Evolutionary conservation across 352 stramenopile genomes (phyloP).

Genomic region (Phytopythium sindhum): DNA sequence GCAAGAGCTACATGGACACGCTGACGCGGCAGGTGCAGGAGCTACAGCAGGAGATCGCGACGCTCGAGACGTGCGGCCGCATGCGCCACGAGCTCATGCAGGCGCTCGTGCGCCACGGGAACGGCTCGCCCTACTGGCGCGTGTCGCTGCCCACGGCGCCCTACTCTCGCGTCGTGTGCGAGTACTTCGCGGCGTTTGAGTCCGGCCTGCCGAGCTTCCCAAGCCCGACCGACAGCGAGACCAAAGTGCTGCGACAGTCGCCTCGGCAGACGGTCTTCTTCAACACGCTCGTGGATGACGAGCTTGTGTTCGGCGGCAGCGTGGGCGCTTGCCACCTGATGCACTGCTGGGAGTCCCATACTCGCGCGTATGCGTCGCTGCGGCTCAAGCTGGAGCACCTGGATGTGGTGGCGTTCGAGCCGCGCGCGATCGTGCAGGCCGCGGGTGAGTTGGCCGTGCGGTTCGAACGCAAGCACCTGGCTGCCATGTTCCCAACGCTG

Average conservation of each 20-base stretch:
- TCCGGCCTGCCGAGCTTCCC: slow-evolving; percentile 39
- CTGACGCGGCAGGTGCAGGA: slow-evolving; percentile 30
- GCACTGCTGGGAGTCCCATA: slow-evolving; percentile 57
- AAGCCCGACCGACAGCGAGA: slow-evolving; percentile 14
- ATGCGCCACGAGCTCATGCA: slow-evolving; percentile 27
- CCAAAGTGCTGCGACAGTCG: slow-evolving; percentile 17
- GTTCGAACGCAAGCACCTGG: slow-evolving; percentile 46
- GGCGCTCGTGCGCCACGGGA: slow-evolving; percentile 16
- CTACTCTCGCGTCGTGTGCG: slow-evolving; percentile 29
- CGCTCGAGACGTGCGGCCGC: slow-evolving; percentile 24
- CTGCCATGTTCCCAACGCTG: slow-evolving; percentile 47
- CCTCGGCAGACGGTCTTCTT: slow-evolving; percentile 33
- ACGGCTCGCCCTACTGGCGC: slow-evolving; percentile 11
- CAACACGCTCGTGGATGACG: slow-evolving; percentile 27
- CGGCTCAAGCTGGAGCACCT: slow-evolving; percentile 43
- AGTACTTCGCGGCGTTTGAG: slow-evolving; percentile 55
- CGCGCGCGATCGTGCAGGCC: slow-evolving; percentile 30
- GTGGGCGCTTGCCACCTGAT: slow-evolving; percentile 33
- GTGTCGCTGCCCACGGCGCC: slow-evolving; percentile 1
- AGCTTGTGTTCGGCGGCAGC: slow-evolving; percentile 44
- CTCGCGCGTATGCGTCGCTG: slow-evolving; percentile 39
- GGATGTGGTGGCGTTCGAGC: slow-evolving; percentile 28
- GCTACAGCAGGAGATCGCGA: slow-evolving; percentile 46
- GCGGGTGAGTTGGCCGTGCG: slow-evolving; percentile 30
- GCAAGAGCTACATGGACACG: slow-evolving; percentile 42